A percentile compares a stretch with the other conserved stretches of the same genome.
Conservation (phyloP, 2,329 filamentous ascomycete species). For the Cadophora luteo-olivacea region DNA sequence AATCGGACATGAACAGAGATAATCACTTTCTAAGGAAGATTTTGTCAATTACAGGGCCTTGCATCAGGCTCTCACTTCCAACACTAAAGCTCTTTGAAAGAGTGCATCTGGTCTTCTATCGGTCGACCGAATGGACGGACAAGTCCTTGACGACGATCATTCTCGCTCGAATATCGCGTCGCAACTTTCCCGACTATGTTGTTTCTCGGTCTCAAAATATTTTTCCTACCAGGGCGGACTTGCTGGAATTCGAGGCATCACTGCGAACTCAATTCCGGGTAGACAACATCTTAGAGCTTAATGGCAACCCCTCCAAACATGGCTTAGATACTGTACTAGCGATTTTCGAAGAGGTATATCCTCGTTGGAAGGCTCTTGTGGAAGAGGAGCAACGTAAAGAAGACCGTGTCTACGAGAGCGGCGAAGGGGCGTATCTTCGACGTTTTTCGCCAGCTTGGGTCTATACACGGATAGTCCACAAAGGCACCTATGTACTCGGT, state of each 20-base stretch:
- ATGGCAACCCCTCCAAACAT: conserved; percentile 70
- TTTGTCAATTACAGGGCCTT: conserved; percentile 77
- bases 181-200: conserved; percentile 89
- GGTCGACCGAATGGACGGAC: conserved; percentile 96
- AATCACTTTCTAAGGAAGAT: conserved; percentile 81
- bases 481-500: conserved; percentile 79
- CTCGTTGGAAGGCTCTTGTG: conserved; percentile 79
- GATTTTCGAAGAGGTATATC: conserved; percentile 76
- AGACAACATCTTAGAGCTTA: conserved; percentile 82
- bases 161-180: conserved; percentile 83
- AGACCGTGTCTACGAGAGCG: conserved; percentile 75
- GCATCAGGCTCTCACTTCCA: conserved; percentile 77
- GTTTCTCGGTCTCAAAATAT: conserved; percentile 91
- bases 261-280: conserved; percentile 82
- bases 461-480: conserved; percentile 92
- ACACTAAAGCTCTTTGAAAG: conserved; percentile 87
- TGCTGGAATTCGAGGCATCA: conserved; percentile 90
- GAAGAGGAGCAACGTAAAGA: conserved; percentile 80
- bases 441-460: conserved; percentile 92
- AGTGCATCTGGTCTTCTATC: conserved; percentile 94
- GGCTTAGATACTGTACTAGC: conserved; percentile 72
- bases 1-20: conserved; percentile 63
- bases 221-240: conserved; percentile 74
- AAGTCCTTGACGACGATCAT: conserved; percentile 96
- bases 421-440: conserved; percentile 87